Base-by-base conservation (phyloP, 1,139 yeast species). In the Geotrichum fermentans region DNA sequence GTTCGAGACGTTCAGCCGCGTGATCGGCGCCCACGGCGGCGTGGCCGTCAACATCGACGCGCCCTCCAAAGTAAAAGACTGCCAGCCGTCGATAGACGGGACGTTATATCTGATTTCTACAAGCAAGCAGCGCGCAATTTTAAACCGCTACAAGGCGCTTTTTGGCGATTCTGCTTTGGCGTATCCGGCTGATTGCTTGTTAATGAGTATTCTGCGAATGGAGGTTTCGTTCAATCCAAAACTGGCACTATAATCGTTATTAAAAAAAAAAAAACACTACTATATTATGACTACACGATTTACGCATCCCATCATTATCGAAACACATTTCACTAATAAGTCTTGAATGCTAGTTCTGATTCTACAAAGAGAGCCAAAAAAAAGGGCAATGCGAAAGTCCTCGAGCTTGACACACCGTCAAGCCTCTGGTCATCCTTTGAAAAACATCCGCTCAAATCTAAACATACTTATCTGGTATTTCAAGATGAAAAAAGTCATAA, bases 11-110 rank as follows among this genome's bases (percentile, higher is more conserved):
- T 75, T 87, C 22, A 71, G 81, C 1, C 72, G 79, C 37, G 82
- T 89, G 20, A 69, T 88, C 17, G 68, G 67, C 39, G 77, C 82
- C 2, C 95, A 88, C 63, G 95, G 95, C 21, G 68, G 73, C n/a
- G 66, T 40, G 4, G 41, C 43, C 7, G 41, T 47, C 3, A 18
- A 30, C 4, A 22, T 47, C 13, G 16, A 21, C 20, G 16, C 40
- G 28, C 22, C 40, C 8, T 20, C 47, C 5, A 13, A 34, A 21
- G 22, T 51, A 39, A 22, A 20, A 20, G 30, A 26, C 20, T 48
- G 43, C 18, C 24, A 21, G 16, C 24, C 28, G 14, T 36, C 45
- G 2, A 39, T 36, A n/a, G 21, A 21, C 18, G 39, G 37, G 11
- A 20, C 11, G 4, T 21, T 55, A 28, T 32, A 58, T 18, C 42